Percentiles rank a stretch among this genome's conserved stretches.
Conservation (phyloP, 345 rosid genomes). For the Melaleuca quinquenervia region DNA sequence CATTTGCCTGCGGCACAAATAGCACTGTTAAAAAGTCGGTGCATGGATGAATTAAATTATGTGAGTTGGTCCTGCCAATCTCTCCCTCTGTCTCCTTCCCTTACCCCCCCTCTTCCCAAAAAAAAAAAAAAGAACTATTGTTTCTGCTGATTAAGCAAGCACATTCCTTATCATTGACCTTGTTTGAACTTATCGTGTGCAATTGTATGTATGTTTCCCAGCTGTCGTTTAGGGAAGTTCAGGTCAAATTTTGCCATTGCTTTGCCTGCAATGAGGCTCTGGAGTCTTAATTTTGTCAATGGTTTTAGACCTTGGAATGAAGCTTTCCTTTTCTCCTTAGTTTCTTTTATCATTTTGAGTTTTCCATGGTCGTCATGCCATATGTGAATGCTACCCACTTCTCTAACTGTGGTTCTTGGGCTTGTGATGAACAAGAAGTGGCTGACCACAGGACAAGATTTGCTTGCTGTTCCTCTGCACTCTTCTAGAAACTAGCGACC, state of each 20-base stretch:
- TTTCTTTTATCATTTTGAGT: neutral
- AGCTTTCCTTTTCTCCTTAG: neutral
- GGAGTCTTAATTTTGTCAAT: neutral
- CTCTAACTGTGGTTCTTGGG: neutral
- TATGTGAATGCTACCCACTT: neutral
- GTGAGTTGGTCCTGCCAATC: neutral
- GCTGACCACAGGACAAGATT: neutral
- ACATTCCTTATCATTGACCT: neutral
- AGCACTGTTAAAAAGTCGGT: neutral
- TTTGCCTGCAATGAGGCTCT: neutral
- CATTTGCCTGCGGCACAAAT: neutral
- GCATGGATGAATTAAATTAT: neutral
- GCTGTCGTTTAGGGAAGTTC: neutral
- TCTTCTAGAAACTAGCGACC: neutral
- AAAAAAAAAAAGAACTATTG: neutral
- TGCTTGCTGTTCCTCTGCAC: neutral
- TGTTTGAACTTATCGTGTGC: neutral
- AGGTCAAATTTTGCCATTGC: neutral
- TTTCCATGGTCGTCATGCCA: neutral
- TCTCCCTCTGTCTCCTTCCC: neutral
- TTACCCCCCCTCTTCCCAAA: too few species aligned
- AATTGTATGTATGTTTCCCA: neutral
- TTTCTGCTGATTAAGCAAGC: neutral
- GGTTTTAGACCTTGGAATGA: neutral
- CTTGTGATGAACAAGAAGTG: neutral